These are phyloP conservation scores for Ascochyta fabae DNA, from an alignment of 2,329 filamentous ascomycete species.

Conservation along the genomic window DNA sequence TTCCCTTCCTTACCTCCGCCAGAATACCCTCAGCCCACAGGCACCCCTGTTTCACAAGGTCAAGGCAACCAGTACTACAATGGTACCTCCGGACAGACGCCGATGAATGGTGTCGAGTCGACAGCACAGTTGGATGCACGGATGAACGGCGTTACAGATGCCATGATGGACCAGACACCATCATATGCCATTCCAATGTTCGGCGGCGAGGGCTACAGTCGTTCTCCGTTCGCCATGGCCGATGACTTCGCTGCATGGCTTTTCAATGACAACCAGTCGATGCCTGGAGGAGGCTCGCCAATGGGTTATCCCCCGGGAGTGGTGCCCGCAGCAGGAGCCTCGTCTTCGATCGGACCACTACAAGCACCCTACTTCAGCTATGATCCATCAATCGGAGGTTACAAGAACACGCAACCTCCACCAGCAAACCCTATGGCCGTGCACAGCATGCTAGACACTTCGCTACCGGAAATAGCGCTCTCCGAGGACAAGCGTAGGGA, in stretches of 20 bases:
- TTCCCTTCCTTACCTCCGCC: conserved; percentile 66
- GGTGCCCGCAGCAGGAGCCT: conserved; percentile 49
- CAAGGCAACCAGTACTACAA: conserved; percentile 48
- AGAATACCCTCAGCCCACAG: conserved; percentile 55
- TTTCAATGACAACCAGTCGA: conserved; percentile 71
- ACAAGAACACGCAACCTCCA: conserved; percentile 57
- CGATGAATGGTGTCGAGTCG: conserved; percentile 49
- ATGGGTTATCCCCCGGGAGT: conserved; percentile 44
- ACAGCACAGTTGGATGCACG: conserved; percentile 42
- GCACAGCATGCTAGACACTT: conserved; percentile 81
- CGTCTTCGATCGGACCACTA: conserved; percentile 50
- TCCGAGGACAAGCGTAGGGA: conserved; percentile 88
- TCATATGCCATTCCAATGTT: conserved; percentile 82
- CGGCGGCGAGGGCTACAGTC: conserved; percentile 80
- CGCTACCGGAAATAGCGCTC: conserved; percentile 77
- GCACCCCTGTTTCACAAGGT: conserved; percentile 46
- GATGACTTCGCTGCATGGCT: conserved; percentile 88
- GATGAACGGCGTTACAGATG: conserved; percentile 47
- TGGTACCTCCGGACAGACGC: conserved; percentile 42
- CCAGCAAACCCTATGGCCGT: conserved; percentile 88
- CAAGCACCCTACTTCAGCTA: conserved; percentile 60
- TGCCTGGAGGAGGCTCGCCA: conserved; percentile 44
- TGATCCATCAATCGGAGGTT: conserved; percentile 56
- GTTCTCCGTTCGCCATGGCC: conserved; percentile 85
- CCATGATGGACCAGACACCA: conserved; percentile 54